Evolutionary conservation across 257 asterid species (phyloP), one percentile per base, ranked within the genome.

Genomic region (Solanum clarkiae): DNA sequence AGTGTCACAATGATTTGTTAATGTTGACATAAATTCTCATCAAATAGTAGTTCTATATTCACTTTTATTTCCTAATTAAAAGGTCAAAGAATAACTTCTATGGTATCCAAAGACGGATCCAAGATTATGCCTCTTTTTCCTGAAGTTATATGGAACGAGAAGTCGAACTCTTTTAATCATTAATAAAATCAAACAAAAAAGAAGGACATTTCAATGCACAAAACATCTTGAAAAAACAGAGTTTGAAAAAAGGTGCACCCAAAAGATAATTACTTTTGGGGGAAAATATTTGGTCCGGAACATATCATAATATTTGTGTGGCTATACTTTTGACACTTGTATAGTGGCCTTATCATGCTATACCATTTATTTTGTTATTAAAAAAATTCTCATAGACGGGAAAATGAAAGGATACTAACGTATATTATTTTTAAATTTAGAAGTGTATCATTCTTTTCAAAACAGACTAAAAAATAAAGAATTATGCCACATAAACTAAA

Each of bases 141-240:
- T 5, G 4, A 66, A 66, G 75, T 8, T 15, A 66, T 15, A 29
- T 9, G 5, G 3, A 15, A 68, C 4, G 8, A 68, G 6, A 65
- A 68, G 8, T 8, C 3, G 0, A 68, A 16, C 8, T 68, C 4
- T 68, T 0, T 68, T 36, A 49, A 16, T 36, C 1, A n/a, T 9
- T 68, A 2, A 68, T 8, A 32, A 16, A 32, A 16, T 42, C 4
- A 11, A 26, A 6, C 4, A 6, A 26, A 3, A 24, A 7, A 26
- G 12, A 5, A 29, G 4, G 2, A 1, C 2, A 26, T 0, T 3
- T 1, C 14, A 1, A 0, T 13, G 11, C 5, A 63, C 5, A 12
- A 63, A 6, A 63, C 6, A 13, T 63, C 9, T 1, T 2, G 9
- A 3, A 0, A 24, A 11, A 24, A 4, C 0, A 63, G 9, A 17